A percentile compares a stretch with the other conserved stretches of the same genome.
phyloP scores from a whole-genome alignment of 164 flowering plant genomes.

The Brasenia schreberi region DNA sequence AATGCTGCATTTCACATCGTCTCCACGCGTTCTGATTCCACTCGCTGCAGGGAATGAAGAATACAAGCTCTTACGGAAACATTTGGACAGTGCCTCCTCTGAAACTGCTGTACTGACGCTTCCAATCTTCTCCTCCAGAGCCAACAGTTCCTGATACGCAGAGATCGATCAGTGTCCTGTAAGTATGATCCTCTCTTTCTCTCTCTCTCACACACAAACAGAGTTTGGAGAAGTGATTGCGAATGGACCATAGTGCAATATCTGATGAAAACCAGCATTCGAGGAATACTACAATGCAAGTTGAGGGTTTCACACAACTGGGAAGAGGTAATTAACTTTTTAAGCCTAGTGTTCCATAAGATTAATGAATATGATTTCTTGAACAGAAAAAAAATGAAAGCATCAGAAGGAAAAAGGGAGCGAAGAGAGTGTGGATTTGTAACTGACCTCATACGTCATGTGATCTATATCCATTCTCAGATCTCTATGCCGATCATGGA shows the following conservation, averaged over 20 bases:
- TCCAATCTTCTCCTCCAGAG: slow-evolving; percentile 93
- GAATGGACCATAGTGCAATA: too few relatives aligned
- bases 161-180: not conserved
- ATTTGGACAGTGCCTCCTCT: slow-evolving; percentile 54
- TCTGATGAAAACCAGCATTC: too few relatives aligned
- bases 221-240: too few relatives aligned
- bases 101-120: slow-evolving; percentile 85
- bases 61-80: slow-evolving; percentile 43
- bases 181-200: not conserved
- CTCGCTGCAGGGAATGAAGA: slow-evolving; percentile 11
- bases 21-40: slow-evolving; percentile 2
- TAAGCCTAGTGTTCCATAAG: too few relatives aligned
- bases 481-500: slow-evolving; percentile 84
- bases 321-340: too few relatives aligned
- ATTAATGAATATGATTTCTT: too few relatives aligned
- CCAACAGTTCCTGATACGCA: slow-evolving; percentile 61
- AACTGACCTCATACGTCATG: slow-evolving; percentile 95
- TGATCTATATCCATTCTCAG: slow-evolving; percentile 96
- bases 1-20: slow-evolving; percentile 77
- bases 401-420: too few relatives aligned
- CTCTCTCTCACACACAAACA: too few relatives aligned
- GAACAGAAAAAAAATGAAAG: too few relatives aligned
- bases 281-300: too few relatives aligned
- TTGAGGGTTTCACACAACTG: too few relatives aligned
- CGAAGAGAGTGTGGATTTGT: too few relatives aligned